A percentile compares a stretch with the other conserved stretches of the same genome.
Evolutionary conservation across 495 filamentous ascomycete species (phyloP).

Genomic region (Aspergillus bertholletiae): DNA sequence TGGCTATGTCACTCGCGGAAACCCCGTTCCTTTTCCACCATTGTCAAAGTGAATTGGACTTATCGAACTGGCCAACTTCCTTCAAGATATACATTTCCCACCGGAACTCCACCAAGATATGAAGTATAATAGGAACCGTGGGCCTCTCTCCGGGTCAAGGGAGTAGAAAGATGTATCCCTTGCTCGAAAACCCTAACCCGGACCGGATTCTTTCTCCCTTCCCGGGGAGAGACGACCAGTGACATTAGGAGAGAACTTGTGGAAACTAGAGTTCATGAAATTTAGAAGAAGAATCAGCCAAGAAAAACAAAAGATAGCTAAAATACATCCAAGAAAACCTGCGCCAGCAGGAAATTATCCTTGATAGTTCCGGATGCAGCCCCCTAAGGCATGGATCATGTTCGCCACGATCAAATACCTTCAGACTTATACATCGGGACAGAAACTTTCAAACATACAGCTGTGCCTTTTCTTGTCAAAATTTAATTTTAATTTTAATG

Average conservation of each 20-base stretch:
- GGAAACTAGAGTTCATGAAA: too few species aligned
- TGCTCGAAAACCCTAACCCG: not conserved
- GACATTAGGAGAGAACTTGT: not conserved
- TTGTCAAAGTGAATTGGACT: too few species aligned
- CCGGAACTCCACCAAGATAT: not conserved
- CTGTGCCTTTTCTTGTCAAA: too few species aligned
- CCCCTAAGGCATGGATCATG: not conserved
- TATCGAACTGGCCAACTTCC: not conserved
- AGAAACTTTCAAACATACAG: not conserved
- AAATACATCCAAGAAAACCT: too few species aligned
- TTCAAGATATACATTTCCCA: not conserved
- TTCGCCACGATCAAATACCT: constrained; percentile 8
- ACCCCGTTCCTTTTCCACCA: not conserved
- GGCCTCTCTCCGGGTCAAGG: not conserved
- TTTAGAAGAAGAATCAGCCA: not conserved
- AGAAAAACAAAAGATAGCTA: not conserved
- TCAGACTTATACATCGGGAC: not conserved
- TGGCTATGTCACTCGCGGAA: constrained; percentile 5
- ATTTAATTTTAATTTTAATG: too few species aligned
- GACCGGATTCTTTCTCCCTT: not conserved
- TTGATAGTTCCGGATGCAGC: constrained; percentile 4
- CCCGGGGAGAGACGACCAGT: not conserved
- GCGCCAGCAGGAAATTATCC: constrained; percentile 1
- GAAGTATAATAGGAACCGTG: not conserved
- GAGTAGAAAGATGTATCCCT: not conserved